These are phyloP conservation scores for Neonectria ditissima DNA, from an alignment of 2,329 filamentous ascomycete genomes.

Conservation along the genomic window DNA sequence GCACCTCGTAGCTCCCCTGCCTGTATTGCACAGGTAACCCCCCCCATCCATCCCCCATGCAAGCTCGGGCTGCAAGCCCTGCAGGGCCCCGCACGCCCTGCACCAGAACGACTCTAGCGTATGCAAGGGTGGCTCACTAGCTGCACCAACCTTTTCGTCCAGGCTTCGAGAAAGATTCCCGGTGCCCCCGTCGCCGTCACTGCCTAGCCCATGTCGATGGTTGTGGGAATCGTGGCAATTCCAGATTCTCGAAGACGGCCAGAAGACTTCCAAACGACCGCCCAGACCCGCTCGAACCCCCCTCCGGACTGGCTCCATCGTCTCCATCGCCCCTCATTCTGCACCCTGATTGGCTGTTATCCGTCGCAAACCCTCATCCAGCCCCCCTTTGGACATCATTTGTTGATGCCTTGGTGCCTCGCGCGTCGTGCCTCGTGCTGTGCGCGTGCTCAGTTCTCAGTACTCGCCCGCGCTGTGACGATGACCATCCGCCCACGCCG, in stretches of 20 bases:
- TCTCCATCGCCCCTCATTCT: not conserved
- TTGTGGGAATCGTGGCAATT: constrained; percentile 38
- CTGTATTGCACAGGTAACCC: constrained; percentile 21
- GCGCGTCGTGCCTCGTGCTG: constrained; percentile 21
- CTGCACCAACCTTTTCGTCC: constrained; percentile 35
- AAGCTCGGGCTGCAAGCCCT: constrained; percentile 11
- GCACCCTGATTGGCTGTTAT: constrained; percentile 3
- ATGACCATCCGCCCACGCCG: not conserved
- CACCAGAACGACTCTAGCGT: constrained; percentile 16
- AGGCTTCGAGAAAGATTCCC: constrained; percentile 45
- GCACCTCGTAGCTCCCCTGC: constrained; percentile 17
- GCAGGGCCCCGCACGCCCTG: constrained; percentile 13
- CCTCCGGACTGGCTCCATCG: constrained; percentile 7
- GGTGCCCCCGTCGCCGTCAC: constrained; percentile 35
- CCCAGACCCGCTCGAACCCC: constrained; percentile 33
- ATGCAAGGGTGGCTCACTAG: constrained; percentile 7
- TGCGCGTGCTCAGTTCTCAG: constrained; percentile 9
- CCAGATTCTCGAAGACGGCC: constrained; percentile 46
- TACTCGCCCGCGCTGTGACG: constrained; percentile 10
- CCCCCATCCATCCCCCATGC: constrained; percentile 10
- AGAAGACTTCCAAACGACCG: constrained; percentile 43
- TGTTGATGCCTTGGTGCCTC: constrained; percentile 25
- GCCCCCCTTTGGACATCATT: constrained; percentile 3
- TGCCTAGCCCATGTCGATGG: constrained; percentile 33
- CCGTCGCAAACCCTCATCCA: constrained; percentile 17